Base-by-base conservation (phyloP, 306 rosid species). In the Acacia melanoxylon region DNA sequence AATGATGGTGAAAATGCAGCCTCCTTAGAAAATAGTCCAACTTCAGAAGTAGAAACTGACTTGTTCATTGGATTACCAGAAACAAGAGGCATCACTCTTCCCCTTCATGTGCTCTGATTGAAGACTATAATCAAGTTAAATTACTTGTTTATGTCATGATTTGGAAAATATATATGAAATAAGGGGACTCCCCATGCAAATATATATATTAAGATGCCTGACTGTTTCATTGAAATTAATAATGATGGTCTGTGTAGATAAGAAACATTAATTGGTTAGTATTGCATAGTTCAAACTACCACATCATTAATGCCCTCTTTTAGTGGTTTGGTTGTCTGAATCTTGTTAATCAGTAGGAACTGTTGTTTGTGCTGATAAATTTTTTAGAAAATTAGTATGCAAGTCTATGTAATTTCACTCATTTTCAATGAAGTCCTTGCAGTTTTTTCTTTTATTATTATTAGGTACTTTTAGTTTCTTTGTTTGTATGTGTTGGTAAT, bases 11-110 rank as follows among this genome's bases (percentile, higher is more conserved):
- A 83, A 75, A 83, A 48, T 54, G 63, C 80, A 15, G 31, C 74
- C 10, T 79, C 58, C 75, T 76, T 59, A 46, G 91, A 91, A 74
- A 88, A 92, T 78, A 86, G 85, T 72, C 88, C 92, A 63, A 87
- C 86, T 78, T 91, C 97, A 59, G 92, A 89, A 10, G 98, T 94
- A 41, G 97, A 89, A 84, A 94, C 97, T 24, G 97, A 88, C 49
- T 84, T 94, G 87, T 89, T 86, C 86, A 94, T 94, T 81, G 97
- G 98, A 72, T 86, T 78, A 59, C 98, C 84, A 71, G 94, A 89
- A 49, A 82, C 83, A 25, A 86, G 79, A 78, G 85, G 76, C 61
- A 29, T 68, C 45, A 80, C 70, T 52, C 27, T 24, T 68, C 40
- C 85, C 10, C 27, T 75, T 17, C 31, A 65, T 63, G 41, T 14